These are phyloP conservation scores for Claviceps sp. DNA, from an alignment of 2,329 filamentous ascomycete species.

Conservation along the genomic window DNA sequence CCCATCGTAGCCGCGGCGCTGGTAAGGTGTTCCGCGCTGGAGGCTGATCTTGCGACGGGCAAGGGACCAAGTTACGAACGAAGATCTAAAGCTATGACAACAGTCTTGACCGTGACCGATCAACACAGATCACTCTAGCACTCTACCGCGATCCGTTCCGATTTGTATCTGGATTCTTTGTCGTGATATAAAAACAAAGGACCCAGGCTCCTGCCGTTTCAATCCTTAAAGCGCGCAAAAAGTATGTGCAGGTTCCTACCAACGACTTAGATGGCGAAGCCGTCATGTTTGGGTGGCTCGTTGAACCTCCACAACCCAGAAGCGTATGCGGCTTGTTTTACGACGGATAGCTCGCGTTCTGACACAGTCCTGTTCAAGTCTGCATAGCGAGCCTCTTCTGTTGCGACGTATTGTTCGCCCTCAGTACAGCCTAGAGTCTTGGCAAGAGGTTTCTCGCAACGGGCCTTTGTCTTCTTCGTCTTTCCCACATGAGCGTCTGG, in stretches of 20 bases:
- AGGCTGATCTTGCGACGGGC: background rate
- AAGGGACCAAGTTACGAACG: background rate
- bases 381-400: constrained; percentile 45
- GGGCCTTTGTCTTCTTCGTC: constrained; percentile 27
- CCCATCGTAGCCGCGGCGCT: background rate
- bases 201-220: background rate
- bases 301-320: constrained; percentile 71
- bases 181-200: background rate
- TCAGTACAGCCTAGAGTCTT: constrained; percentile 7
- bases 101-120: background rate
- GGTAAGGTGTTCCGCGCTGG: background rate
- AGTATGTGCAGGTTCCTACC: background rate
- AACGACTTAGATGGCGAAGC: constrained; percentile 28
- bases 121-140: background rate
- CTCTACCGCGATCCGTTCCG: background rate
- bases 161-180: background rate
- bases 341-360: constrained; percentile 49
- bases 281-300: constrained; percentile 42
- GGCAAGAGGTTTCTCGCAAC: constrained; percentile 4
- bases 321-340: constrained; percentile 52
- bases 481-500: constrained; percentile 74
- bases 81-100: background rate
- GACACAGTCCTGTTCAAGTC: constrained; percentile 59
- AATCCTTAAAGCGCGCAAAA: background rate
- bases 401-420: constrained; percentile 19